phyloP scores from a whole-genome alignment of 2,329 filamentous ascomycete genomes.

The Microthyrium microscopicum region DNA sequence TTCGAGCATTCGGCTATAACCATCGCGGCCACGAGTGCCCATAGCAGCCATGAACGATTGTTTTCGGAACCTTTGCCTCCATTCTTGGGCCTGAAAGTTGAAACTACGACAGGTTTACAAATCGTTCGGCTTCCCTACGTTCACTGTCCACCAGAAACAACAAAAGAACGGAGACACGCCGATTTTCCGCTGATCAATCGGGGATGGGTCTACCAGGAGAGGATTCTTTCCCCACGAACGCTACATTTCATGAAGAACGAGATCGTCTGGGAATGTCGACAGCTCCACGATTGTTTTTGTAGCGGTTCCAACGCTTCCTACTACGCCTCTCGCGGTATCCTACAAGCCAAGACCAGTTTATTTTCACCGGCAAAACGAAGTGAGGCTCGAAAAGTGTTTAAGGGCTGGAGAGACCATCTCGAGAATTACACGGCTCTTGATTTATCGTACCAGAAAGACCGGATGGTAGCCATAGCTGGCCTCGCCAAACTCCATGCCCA shows the following conservation, averaged over 20 bases:
- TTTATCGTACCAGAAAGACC: neutral
- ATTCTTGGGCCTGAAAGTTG: too few species aligned
- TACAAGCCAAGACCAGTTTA: neutral
- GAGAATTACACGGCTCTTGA: slow-evolving; percentile 2
- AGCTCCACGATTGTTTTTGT: slow-evolving; percentile 2
- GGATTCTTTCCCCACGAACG: slow-evolving; percentile 4
- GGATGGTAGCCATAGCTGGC: slow-evolving; percentile 1
- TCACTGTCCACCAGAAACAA: too few species aligned
- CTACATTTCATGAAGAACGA: slow-evolving; percentile 4
- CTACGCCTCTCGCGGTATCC: neutral
- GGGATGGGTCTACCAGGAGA: slow-evolving; percentile 7
- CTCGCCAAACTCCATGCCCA: slow-evolving; percentile 1
- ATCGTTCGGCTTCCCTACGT: too few species aligned
- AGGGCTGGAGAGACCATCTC: neutral
- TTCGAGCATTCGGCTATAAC: slow-evolving; percentile 1
- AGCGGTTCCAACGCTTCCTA: neutral
- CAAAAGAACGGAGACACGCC: too few species aligned
- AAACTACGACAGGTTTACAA: too few species aligned
- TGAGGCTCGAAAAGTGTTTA: too few species aligned
- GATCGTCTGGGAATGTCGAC: slow-evolving; percentile 4
- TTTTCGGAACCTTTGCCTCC: too few species aligned
- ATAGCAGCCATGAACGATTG: too few species aligned
- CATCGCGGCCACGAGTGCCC: slow-evolving; percentile 2
- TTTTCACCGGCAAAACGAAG: neutral
- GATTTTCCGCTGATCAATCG: slow-evolving; percentile 3